phyloP scores from a whole-genome alignment of 2,329 filamentous ascomycete genomes.

The Colletotrichum tropicicola region DNA sequence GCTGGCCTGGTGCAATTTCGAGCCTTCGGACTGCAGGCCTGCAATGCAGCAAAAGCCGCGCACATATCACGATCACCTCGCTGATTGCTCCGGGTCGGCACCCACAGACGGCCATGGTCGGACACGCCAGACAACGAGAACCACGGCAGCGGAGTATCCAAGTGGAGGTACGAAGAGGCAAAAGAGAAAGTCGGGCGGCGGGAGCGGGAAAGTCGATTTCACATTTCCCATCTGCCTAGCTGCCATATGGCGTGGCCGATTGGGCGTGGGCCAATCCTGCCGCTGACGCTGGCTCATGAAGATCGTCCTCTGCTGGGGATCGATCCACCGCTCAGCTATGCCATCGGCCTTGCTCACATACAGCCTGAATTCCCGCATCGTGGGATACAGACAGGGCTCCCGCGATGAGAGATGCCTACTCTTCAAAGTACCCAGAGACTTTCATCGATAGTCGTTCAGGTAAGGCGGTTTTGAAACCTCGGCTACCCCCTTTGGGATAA shows the following conservation, averaged over 20 bases:
- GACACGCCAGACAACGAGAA: constrained; percentile 11
- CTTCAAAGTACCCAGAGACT: neutral
- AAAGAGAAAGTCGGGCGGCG: neutral
- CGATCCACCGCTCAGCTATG: constrained; percentile 15
- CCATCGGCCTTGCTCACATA: neutral
- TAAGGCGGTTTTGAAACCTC: constrained; percentile 15
- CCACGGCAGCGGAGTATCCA: constrained; percentile 18
- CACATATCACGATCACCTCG: constrained; percentile 16
- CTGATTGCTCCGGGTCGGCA: constrained; percentile 14
- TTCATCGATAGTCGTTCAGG: constrained; percentile 9
- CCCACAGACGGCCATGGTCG: constrained; percentile 2
- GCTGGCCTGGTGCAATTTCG: neutral
- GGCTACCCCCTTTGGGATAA: constrained; percentile 17
- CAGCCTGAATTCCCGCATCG: neutral
- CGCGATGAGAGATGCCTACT: neutral
- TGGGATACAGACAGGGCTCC: constrained; percentile 5
- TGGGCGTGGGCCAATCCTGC: constrained; percentile 8
- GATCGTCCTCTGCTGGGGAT: constrained; percentile 15
- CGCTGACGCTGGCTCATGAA: constrained; percentile 14
- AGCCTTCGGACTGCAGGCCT: constrained; percentile 10
- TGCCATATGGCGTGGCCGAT: neutral
- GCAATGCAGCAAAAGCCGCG: neutral
- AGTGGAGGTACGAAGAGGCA: constrained; percentile 12
- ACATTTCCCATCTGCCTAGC: neutral
- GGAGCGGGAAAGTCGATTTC: constrained; percentile 20